phyloP scores from a whole-genome alignment of 2,329 filamentous ascomycete species.

The Parascedosporium putredinis region DNA sequence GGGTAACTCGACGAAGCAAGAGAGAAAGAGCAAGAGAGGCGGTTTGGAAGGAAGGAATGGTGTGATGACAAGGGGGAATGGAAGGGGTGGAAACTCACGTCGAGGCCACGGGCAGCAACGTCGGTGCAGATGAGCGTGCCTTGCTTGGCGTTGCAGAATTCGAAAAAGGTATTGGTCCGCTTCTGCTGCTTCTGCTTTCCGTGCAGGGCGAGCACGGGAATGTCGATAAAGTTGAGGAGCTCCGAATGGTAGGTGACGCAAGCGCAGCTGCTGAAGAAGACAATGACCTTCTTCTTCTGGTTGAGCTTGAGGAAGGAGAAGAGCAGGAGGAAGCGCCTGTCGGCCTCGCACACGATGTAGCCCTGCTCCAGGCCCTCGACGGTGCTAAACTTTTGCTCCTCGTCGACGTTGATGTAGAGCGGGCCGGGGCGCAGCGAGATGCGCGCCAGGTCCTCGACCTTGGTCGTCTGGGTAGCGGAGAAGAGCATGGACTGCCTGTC shows the following conservation, averaged over 20 bases:
- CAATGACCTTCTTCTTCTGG: constrained; percentile 92
- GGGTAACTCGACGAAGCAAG: background rate
- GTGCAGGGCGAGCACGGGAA: constrained; percentile 76
- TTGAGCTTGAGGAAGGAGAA: constrained; percentile 87
- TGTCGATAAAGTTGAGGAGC: constrained; percentile 93
- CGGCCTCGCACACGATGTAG: constrained; percentile 85
- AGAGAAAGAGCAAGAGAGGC: no score
- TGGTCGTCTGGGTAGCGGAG: constrained; percentile 95
- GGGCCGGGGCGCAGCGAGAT: constrained; percentile 88
- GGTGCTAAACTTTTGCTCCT: constrained; percentile 79
- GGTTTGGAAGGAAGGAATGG: no score
- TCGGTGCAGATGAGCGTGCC: constrained; percentile 94
- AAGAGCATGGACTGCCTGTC: constrained; percentile 96
- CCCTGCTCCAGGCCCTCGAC: constrained; percentile 93
- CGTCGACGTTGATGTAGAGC: constrained; percentile 93
- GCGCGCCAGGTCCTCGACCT: constrained; percentile 91
- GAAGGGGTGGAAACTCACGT: constrained; percentile 40
- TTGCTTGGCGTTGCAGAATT: constrained; percentile 68
- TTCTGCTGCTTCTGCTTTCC: constrained; percentile 99
- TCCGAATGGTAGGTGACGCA: constrained; percentile 95
- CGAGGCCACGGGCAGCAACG: constrained; percentile 86
- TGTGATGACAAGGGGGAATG: no score
- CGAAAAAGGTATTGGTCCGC: constrained; percentile 97
- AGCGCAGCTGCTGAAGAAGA: constrained; percentile 88
- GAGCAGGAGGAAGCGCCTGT: constrained; percentile 85